Evolutionary conservation across 2,329 filamentous ascomycete species (phyloP).

Genomic region (Fusarium sp.): DNA sequence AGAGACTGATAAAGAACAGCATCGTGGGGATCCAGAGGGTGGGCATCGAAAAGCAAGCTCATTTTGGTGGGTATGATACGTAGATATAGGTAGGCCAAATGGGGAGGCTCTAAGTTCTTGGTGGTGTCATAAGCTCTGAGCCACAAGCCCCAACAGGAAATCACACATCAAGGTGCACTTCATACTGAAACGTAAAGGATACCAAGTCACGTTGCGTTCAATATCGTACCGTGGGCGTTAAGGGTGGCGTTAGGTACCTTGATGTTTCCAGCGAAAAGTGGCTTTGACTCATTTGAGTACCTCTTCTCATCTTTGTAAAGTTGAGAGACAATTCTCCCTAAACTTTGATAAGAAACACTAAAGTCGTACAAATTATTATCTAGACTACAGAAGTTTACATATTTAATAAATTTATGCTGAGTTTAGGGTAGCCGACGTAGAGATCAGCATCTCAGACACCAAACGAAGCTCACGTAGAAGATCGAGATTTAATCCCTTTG

Average conservation of each 20-base stretch:
- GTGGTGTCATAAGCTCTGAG: background rate
- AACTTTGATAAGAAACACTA: background rate
- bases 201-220: accelerated
- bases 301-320: background rate
- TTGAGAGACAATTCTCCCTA: background rate
- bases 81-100: accelerated
- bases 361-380: too few relatives aligned
- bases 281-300: too few relatives aligned
- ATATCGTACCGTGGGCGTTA: accelerated
- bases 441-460: background rate
- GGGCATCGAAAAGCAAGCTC: too few relatives aligned
- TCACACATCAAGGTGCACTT: background rate
- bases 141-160: background rate
- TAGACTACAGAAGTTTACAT: background rate
- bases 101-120: background rate
- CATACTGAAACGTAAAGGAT: background rate
- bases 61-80: accelerated
- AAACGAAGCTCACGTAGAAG: background rate
- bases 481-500: background rate
- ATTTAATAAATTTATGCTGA: too few relatives aligned
- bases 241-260: accelerated
- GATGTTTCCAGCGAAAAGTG: too few relatives aligned
- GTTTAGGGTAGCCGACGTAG: background rate
- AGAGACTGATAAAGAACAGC: conserved; percentile 19
- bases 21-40: conserved; percentile 4